A percentile compares a stretch with the other conserved stretches of the same genome.
Conservation (phyloP, 306 rosid species). For the Ormosia semicastrata region DNA sequence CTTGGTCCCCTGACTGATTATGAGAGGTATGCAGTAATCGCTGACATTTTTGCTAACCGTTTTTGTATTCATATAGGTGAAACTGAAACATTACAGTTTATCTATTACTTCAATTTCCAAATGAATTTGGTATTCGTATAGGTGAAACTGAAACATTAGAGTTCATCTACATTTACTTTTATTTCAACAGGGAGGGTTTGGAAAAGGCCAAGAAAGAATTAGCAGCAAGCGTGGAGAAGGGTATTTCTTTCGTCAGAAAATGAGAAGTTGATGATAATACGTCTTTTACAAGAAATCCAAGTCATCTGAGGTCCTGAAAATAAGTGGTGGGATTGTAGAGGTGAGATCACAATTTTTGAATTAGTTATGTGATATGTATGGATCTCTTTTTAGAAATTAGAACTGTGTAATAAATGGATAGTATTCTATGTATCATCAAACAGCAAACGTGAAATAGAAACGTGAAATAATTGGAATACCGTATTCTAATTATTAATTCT, state of each 20-base stretch:
- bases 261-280: slow-evolving; percentile 17
- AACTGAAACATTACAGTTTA: slow-evolving; percentile 11
- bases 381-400: not conserved
- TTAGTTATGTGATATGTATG: not conserved
- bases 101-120: not conserved
- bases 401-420: not conserved
- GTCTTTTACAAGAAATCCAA: not conserved
- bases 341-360: slow-evolving; percentile 14
- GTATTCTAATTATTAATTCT: not conserved
- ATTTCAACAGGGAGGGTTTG: slow-evolving; percentile 57
- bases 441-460: not conserved
- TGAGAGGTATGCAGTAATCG: slow-evolving; percentile 54
- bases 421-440: not conserved
- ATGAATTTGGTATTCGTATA: not conserved
- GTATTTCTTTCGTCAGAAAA: slow-evolving; percentile 68
- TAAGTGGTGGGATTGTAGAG: slow-evolving; percentile 27
- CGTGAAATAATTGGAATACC: not conserved
- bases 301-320: slow-evolving; percentile 11
- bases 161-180: not conserved
- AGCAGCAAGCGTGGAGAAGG: slow-evolving; percentile 67
- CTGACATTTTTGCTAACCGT: not conserved
- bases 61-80: not conserved
- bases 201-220: slow-evolving; percentile 89
- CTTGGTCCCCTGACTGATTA: slow-evolving; percentile 84
- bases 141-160: slow-evolving; percentile 6